These are phyloP conservation scores for Suillus subalutaceus DNA, from an alignment of 768 basidiomycete genomes.

Conservation along the genomic window DNA sequence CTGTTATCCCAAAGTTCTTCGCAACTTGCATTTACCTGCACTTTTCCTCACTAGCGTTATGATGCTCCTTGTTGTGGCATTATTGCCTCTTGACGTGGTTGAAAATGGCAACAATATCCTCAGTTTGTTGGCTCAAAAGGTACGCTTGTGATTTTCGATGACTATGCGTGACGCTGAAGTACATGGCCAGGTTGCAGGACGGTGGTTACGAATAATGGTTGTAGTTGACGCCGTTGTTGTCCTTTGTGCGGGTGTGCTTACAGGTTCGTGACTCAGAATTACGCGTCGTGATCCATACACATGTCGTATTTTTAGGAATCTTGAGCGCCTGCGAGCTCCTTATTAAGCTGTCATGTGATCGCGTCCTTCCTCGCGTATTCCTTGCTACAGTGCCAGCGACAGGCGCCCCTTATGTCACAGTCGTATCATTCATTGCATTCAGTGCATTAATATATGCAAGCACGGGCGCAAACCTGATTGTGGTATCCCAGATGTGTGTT, in stretches of 20 bases:
- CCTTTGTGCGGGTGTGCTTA: slow-evolving; percentile 71
- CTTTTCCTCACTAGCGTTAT: slow-evolving; percentile 57
- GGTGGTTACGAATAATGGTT: slow-evolving; percentile 64
- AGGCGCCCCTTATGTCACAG: slow-evolving; percentile 53
- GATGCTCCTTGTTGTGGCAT: slow-evolving; percentile 61
- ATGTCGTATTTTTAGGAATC: slow-evolving; percentile 43
- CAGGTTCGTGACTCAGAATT: slow-evolving; percentile 42
- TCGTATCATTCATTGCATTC: slow-evolving; percentile 52
- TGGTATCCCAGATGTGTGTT: slow-evolving; percentile 62
- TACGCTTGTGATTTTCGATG: slow-evolving; percentile 22
- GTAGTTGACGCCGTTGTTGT: slow-evolving; percentile 73
- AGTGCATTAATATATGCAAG: slow-evolving; percentile 59
- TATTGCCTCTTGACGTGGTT: slow-evolving; percentile 55
- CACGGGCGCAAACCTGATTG: slow-evolving; percentile 50
- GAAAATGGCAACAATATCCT: slow-evolving; percentile 61
- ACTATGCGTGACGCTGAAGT: slow-evolving; percentile 4
- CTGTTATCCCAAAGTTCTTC: slow-evolving; percentile 58
- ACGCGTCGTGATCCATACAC: background rate
- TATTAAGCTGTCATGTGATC: slow-evolving; percentile 59
- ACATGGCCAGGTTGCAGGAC: slow-evolving; percentile 51
- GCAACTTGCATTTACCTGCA: slow-evolving; percentile 65
- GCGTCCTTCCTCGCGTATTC: slow-evolving; percentile 59
- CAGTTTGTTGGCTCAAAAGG: slow-evolving; percentile 61
- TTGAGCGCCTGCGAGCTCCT: slow-evolving; percentile 61
- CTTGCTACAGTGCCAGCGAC: slow-evolving; percentile 51